Evolutionary conservation across 768 basidiomycete species (phyloP).

Genomic region (Nevesoporus exiguus): DNA sequence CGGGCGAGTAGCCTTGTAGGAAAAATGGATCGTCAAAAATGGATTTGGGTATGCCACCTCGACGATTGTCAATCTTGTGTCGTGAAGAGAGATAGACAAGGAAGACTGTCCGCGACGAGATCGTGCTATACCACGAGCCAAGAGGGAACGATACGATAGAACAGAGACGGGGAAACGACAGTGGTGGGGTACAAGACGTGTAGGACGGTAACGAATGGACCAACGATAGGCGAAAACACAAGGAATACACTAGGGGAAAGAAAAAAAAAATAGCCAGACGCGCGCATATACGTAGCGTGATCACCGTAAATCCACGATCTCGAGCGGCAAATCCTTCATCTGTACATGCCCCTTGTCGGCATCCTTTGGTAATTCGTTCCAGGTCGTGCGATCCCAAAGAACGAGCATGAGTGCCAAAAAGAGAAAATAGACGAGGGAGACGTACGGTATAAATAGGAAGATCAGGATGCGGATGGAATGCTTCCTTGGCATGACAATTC

Average conservation of each 20-base stretch:
- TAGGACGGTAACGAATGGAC: too few relatives aligned
- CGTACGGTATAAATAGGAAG: conserved; percentile 82
- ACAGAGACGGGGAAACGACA: too few relatives aligned
- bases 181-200: too few relatives aligned
- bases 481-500: conserved; percentile 62
- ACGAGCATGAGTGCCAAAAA: neutral
- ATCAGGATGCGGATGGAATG: conserved; percentile 86
- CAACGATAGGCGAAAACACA: neutral
- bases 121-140: too few relatives aligned
- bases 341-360: conserved; percentile 84
- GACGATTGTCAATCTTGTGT: too few relatives aligned
- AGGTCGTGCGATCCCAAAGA: neutral
- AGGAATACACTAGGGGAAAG: neutral
- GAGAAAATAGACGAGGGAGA: conserved; percentile 8
- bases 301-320: conserved; percentile 79
- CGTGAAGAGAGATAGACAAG: too few relatives aligned
- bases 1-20: too few relatives aligned
- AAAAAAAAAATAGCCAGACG: neutral
- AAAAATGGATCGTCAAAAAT: too few relatives aligned
- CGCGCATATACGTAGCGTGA: neutral
- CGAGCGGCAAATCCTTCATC: conserved; percentile 67
- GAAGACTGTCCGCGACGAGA: too few relatives aligned
- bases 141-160: too few relatives aligned
- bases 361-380: conserved; percentile 45
- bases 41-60: too few relatives aligned